Conservation (phyloP, 108 stramenopile genomes). For the Cyclostephanos tholiformis region DNA sequence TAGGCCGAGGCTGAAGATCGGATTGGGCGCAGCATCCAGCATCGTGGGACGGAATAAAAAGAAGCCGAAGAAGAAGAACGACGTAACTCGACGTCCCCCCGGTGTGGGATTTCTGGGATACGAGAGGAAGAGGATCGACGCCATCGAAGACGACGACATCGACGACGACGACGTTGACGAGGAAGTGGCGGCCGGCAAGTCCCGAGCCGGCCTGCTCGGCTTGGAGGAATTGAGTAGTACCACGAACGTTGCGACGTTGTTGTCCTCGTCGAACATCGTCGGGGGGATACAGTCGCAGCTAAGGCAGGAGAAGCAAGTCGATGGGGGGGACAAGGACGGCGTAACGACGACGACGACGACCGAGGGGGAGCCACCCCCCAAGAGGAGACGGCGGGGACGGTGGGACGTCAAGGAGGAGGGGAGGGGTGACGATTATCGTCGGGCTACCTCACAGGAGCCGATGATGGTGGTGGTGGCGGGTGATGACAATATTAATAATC, state of each 20-base stretch:
- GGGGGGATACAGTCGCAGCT: neutral
- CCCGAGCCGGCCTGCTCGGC: conserved; percentile 10
- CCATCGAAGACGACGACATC: conserved; percentile 21
- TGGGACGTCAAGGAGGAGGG: conserved; percentile 56
- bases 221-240: conserved; percentile 25
- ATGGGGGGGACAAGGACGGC: conserved; percentile 18
- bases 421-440: conserved; percentile 12
- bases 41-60: conserved; percentile 33
- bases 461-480: neutral
- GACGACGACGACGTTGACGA: neutral
- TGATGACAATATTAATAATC: neutral
- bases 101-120: conserved; percentile 30
- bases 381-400: conserved; percentile 58
- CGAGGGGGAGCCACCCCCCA: conserved; percentile 41
- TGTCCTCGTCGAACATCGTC: neutral
- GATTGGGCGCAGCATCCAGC: conserved; percentile 19
- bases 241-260: neutral
- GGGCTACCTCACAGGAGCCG: neutral
- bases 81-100: neutral
- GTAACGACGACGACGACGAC: neutral
- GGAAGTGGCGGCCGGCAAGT: conserved; percentile 5
- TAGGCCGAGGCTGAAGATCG: conserved; percentile 37
- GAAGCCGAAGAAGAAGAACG: conserved; percentile 8
- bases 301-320: conserved; percentile 18
- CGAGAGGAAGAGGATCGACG: conserved; percentile 32